Conservation (phyloP, 1,139 yeast species). For the Taphrina confusa region DNA sequence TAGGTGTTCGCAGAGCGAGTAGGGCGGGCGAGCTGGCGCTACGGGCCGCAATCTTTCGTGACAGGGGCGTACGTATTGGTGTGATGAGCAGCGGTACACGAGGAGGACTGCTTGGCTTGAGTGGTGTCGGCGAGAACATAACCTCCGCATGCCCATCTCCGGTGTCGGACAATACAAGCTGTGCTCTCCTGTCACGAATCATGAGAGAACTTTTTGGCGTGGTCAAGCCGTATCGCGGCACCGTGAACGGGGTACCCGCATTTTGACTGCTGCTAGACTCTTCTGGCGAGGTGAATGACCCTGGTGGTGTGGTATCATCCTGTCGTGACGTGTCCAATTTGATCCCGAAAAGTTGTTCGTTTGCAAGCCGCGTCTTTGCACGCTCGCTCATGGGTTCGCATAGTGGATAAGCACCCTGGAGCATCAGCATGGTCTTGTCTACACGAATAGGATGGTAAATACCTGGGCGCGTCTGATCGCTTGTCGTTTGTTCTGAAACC, state of each 20-base stretch:
- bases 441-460: neutral
- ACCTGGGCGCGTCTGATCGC: conserved; percentile 53
- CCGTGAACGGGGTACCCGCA: neutral
- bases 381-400: conserved; percentile 17
- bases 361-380: conserved; percentile 7
- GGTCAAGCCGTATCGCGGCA: neutral
- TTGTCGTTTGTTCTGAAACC: conserved; percentile 97
- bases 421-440: neutral
- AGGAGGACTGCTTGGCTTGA: conserved; percentile 24
- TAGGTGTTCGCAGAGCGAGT: neutral
- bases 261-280: conserved; percentile 18
- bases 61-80: conserved; percentile 16
- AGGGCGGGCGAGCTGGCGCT: conserved; percentile 27
- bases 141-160: conserved; percentile 32
- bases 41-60: conserved; percentile 23
- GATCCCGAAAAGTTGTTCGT: conserved; percentile 23
- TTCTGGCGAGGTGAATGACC: conserved; percentile 14
- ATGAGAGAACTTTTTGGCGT: conserved; percentile 2
- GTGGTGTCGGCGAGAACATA: conserved; percentile 21
- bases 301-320: conserved; percentile 16
- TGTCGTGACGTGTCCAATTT: conserved; percentile 1
- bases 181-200: conserved; percentile 12
- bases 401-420: conserved; percentile 16
- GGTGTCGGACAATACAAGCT: conserved; percentile 16
- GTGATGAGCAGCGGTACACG: conserved; percentile 24